phyloP scores from a whole-genome alignment of 176 grass and related monocot species.

The Zizania latifolia region DNA sequence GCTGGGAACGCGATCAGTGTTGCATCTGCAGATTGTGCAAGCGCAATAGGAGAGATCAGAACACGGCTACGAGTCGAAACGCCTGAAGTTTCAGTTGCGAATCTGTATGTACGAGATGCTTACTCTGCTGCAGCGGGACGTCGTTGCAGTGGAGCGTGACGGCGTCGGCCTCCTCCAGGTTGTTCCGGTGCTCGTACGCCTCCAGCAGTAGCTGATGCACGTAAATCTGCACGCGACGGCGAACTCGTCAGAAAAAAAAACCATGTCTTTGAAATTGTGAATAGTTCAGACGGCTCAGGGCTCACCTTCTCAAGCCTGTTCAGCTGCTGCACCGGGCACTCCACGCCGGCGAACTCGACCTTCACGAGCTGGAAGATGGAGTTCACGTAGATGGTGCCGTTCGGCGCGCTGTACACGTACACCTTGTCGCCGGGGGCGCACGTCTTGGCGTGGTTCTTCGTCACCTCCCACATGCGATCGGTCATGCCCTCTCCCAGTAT shows the following conservation, averaged over 20 bases:
- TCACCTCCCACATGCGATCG: conserved; percentile 70
- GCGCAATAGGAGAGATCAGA: not conserved
- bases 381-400: conserved; percentile 46
- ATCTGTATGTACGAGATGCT: not conserved
- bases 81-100: not conserved
- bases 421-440: conserved; percentile 50
- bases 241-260: not conserved
- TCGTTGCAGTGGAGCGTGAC: not conserved
- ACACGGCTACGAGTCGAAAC: not conserved
- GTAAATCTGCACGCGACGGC: not conserved
- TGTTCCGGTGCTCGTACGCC: conserved; percentile 44
- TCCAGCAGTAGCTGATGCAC: conserved; percentile 24
- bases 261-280: too few relatives aligned
- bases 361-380: conserved; percentile 34
- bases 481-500: conserved; percentile 79
- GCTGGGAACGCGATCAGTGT: not conserved
- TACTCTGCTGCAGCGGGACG: conserved; percentile 54
- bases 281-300: too few relatives aligned
- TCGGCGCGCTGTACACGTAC: conserved; percentile 10
- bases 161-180: conserved; percentile 35
- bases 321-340: conserved; percentile 27
- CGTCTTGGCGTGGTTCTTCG: conserved; percentile 43
- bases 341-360: not conserved
- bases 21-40: conserved; percentile 26
- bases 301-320: conserved; percentile 20